Percentiles rank a stretch among this genome's conserved stretches.
Evolutionary conservation across 2,329 filamentous ascomycete species (phyloP).

Genomic region (Aspergillus luchuensis): DNA sequence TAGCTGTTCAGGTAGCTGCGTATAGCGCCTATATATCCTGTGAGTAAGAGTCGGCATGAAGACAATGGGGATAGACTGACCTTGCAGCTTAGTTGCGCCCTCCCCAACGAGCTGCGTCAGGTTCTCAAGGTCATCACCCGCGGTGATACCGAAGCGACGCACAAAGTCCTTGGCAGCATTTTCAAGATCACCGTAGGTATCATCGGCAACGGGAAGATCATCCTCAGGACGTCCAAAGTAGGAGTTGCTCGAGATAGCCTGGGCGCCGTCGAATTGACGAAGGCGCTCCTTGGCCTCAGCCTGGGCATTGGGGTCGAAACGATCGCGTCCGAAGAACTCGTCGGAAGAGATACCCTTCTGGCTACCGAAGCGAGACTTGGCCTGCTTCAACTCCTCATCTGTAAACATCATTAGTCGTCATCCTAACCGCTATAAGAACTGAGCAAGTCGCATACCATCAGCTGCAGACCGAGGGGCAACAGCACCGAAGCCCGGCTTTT

Average conservation of each 20-base stretch:
- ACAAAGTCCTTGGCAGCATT: conserved; percentile 95
- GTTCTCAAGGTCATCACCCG: conserved; percentile 94
- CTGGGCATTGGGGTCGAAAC: conserved; percentile 77
- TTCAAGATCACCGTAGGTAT: conserved; percentile 86
- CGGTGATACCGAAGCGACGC: conserved; percentile 90
- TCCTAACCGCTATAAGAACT: neutral
- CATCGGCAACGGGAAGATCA: conserved; percentile 66
- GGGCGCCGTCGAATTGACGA: conserved; percentile 89
- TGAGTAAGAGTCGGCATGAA: conserved; percentile 12
- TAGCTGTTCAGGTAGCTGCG: conserved; percentile 53
- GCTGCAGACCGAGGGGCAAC: conserved; percentile 70
- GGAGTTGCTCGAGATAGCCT: conserved; percentile 89
- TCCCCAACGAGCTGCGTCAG: conserved; percentile 80
- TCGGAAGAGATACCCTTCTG: conserved; percentile 98
- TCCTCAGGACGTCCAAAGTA: conserved; percentile 96
- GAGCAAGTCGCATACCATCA: conserved; percentile 59
- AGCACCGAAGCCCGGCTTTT: conserved; percentile 85
- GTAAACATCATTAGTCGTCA: conserved; percentile 16
- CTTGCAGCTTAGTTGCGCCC: conserved; percentile 80
- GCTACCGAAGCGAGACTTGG: conserved; percentile 80
- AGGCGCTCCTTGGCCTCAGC: conserved; percentile 84
- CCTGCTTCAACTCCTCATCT: conserved; percentile 78
- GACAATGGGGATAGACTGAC: conserved; percentile 40
- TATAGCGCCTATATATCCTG: conserved; percentile 43
- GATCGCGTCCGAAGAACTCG: conserved; percentile 93